Evolutionary conservation across 768 basidiomycete genomes (phyloP).

Genomic region (Pleurotus citrinopileatus): DNA sequence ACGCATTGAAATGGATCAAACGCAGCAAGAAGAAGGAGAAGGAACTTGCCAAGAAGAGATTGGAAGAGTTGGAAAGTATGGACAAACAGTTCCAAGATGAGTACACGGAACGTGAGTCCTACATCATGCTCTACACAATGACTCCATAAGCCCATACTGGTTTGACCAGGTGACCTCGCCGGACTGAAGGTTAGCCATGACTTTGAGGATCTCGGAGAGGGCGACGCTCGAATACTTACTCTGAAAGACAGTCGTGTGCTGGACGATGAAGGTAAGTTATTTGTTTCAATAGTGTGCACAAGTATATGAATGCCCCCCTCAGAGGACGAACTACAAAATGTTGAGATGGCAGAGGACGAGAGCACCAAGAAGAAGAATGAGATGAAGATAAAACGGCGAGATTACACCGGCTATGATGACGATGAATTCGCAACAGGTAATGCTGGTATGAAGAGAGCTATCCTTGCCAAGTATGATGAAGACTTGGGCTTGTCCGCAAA

Average conservation of each 20-base stretch:
- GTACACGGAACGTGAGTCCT: conserved; percentile 80
- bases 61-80: conserved; percentile 80
- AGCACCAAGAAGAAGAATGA: conserved; percentile 75
- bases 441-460: conserved; percentile 76
- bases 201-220: conserved; percentile 88
- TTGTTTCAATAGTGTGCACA: background rate
- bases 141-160: conserved; percentile 2
- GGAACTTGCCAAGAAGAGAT: conserved; percentile 80
- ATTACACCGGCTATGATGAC: conserved; percentile 96
- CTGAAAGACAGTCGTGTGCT: conserved; percentile 95
- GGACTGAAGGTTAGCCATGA: conserved; percentile 97
- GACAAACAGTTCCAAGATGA: conserved; percentile 74
- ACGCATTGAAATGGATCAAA: conserved; percentile 89
- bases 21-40: conserved; percentile 87
- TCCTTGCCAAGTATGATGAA: conserved; percentile 94
- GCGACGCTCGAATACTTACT: conserved; percentile 93
- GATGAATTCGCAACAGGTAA: conserved; percentile 82
- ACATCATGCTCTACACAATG: background rate
- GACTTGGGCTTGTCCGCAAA: conserved; percentile 67
- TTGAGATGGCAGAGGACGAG: conserved; percentile 91
- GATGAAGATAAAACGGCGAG: conserved; percentile 82
- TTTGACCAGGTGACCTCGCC: conserved; percentile 70
- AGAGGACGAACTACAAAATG: conserved; percentile 98
- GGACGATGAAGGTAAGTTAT: conserved; percentile 79
- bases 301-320: background rate